Conservation (phyloP, 2,329 filamentous ascomycete genomes). For the Claviceps paspali region DNA sequence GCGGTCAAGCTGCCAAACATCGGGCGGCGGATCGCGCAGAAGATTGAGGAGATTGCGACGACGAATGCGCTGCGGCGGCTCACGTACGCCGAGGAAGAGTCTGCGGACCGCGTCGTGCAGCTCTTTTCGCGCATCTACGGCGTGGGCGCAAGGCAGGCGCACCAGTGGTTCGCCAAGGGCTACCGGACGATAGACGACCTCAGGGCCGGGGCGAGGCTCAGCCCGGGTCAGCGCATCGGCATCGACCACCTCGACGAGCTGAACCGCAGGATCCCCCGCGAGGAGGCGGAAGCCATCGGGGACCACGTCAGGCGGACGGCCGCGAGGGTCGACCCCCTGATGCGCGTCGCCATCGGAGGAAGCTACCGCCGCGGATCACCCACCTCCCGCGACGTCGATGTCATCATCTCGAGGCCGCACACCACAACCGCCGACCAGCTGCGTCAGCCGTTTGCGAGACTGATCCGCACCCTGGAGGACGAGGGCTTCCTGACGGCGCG, state of each 20-base stretch:
- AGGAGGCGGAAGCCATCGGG: conserved; percentile 58
- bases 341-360: conserved; percentile 63
- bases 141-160: conserved; percentile 54
- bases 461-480: conserved; percentile 47
- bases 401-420: conserved; percentile 59
- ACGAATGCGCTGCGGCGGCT: conserved; percentile 59
- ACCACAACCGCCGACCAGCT: conserved; percentile 41
- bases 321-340: conserved; percentile 40
- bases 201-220: conserved; percentile 43
- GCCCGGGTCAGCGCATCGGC: conserved; percentile 56
- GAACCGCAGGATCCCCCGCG: conserved; percentile 59
- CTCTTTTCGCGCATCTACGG: conserved; percentile 68
- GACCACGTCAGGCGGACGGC: conserved; percentile 46
- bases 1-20: conserved; percentile 54
- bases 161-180: conserved; percentile 62
- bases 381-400: conserved; percentile 68
- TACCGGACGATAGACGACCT: conserved; percentile 62
- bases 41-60: conserved; percentile 77
- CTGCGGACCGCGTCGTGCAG: conserved; percentile 47
- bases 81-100: conserved; percentile 53
- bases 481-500: conserved; percentile 53
- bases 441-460: conserved; percentile 40
- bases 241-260: conserved; percentile 72
- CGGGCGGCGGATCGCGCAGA: conserved; percentile 57
- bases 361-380: conserved; percentile 70